Base-by-base conservation (phyloP, 306 rosid species). In the Fragaria iinumae region DNA sequence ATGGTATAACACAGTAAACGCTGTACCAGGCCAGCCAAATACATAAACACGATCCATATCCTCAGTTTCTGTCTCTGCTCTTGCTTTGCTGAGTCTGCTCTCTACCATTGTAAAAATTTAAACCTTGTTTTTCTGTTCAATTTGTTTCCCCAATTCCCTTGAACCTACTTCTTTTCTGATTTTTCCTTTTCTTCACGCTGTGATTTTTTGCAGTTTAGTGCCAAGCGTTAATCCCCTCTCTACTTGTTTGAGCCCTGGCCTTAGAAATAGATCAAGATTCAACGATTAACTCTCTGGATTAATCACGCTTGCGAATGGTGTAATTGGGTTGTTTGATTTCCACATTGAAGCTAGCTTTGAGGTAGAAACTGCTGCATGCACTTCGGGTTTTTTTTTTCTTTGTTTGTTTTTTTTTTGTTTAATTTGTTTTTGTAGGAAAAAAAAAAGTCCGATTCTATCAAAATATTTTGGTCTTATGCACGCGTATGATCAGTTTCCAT, bases 1-100 rank as follows among this genome's bases (percentile, higher is more conserved):
- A 60, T 23, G 71, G 71, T 66, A 64, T 52, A 64, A 13, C 10
- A 11, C 20, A 69, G 73, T 69, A 69, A 21, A 44, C 18, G 56
- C 23, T 21, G 72, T 39, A 38, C 47, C 38, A 36, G 21, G 25
- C 21, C 47, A 57, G 16, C 64, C 34, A 38, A 57, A 52, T 56
- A 21, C 36, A 57, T 3, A 59, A 17, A 23, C 14, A 59, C 65
- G 1, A 53, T n/a, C 20, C 60, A 20, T 8, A 2, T n/a, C 4
- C 23, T 53, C 27, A 20, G 27, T 53, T 20, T 18, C 25, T 29
- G 32, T 53, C 60, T 53, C 60, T 53, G 32, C 12, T 8, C 59
- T n/a, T 8, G 23, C 25, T 53, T 27, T 53, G 60, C 60, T 53
- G 60, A 20, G 27, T 53, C 60, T 20, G 34, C 34, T 57, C 2